These are phyloP conservation scores for Papiliotrema terrestris DNA, from an alignment of 1,284 basidiomycete genomes.

Conservation along the genomic window DNA sequence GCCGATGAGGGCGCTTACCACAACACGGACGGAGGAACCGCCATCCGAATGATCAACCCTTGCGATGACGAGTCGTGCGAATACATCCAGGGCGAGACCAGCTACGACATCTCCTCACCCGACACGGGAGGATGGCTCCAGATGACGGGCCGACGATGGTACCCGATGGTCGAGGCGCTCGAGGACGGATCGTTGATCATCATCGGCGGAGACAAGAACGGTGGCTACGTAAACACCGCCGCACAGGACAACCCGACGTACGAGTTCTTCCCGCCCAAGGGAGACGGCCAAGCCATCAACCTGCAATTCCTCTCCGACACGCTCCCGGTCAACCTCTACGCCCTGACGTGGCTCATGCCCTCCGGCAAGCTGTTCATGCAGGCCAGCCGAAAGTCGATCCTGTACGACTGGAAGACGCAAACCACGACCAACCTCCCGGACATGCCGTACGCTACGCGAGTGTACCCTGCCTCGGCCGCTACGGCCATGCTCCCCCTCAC, in stretches of 20 bases:
- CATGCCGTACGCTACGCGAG: slow-evolving; percentile 63
- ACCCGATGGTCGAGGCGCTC: slow-evolving; percentile 59
- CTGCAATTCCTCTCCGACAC: slow-evolving; percentile 79
- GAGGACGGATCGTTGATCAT: slow-evolving; percentile 54
- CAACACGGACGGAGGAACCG: slow-evolving; percentile 64
- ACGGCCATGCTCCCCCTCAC: slow-evolving; percentile 87
- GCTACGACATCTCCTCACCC: slow-evolving; percentile 24
- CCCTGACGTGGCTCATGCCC: slow-evolving; percentile 78
- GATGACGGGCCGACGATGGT: slow-evolving; percentile 82
- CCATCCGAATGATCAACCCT: slow-evolving; percentile 64
- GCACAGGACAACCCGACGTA: slow-evolving; percentile 76
- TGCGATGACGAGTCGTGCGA: slow-evolving; percentile 66
- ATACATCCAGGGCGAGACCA: slow-evolving; percentile 69
- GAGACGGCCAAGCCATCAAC: slow-evolving; percentile 54
- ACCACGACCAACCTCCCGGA: slow-evolving; percentile 41
- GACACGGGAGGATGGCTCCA: slow-evolving; percentile 55
- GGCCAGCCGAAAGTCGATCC: slow-evolving; percentile 60
- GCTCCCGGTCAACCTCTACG: slow-evolving; percentile 85
- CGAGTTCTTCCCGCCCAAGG: slow-evolving; percentile 68
- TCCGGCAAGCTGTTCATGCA: slow-evolving; percentile 70
- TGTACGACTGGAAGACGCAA: slow-evolving; percentile 63
- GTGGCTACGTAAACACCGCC: slow-evolving; percentile 61
- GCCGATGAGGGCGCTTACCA: slow-evolving; percentile 46
- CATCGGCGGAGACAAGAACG: slow-evolving; percentile 51
- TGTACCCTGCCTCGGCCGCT: slow-evolving; percentile 90